Base-by-base conservation (phyloP, 306 rosid species). In the Quercus robur region DNA sequence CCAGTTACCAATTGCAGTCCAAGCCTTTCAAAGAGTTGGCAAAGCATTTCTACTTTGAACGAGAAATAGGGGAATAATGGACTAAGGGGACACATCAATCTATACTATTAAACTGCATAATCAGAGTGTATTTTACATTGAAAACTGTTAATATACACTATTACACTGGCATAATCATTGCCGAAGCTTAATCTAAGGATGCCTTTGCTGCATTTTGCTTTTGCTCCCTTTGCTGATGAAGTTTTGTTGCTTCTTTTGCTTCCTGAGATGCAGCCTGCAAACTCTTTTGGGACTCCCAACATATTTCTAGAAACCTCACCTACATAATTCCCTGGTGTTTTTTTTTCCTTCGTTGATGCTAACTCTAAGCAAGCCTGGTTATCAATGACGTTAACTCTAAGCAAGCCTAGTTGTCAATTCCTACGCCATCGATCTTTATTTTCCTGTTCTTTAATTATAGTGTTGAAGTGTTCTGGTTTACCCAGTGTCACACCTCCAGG, bases 151-250 rank as follows among this genome's bases (percentile, higher is more conserved):
- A 26, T 28, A 1, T 58, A 14, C 70, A 41, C 46, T 41, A 41
- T 41, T 41, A 41, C 12, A 8, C 46, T 8, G 46, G 46, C 46
- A 8, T 41, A 41, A 63, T 63, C 76, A 31, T 13, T 20, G 25
- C n/a, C 78, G 18, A 56, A 81, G 81, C 35, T 76, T 62, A 33
- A 38, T 81, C 81, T 52, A 76, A 71, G 30, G 78, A 77, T 18
- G 56, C 78, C 74, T 51, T 71, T 2, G 81, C 81, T 46, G 54
- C 81, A 33, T 23, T 52, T 38, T 57, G 68, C 19, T 33, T 21
- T 18, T 38, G 57, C 25, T 78, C 71, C 71, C 74, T 77, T 18
- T 41, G 38, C 28, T 38, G 59, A 17, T 20, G 35, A 17, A 68
- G n/a, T 38, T 38, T 54, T 70, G 7, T 69, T 5, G 74, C 81